Conservation (phyloP, 1,284 basidiomycete species). For the Ceratobasidium sp. region DNA sequence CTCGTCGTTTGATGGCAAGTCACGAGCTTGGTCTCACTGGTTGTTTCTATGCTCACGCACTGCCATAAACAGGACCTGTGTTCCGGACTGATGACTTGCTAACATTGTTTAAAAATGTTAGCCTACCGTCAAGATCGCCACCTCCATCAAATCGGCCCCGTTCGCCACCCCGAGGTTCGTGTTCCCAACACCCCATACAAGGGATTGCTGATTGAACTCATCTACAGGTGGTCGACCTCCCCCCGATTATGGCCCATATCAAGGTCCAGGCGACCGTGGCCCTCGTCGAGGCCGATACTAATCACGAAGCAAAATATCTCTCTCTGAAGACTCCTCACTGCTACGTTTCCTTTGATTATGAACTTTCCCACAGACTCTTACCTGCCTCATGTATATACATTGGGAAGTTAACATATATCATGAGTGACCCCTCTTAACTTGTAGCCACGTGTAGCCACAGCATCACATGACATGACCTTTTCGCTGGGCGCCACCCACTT, state of each 20-base stretch:
- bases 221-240: constrained; percentile 63
- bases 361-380: not conserved
- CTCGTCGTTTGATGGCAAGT: constrained; percentile 80
- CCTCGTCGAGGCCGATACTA: constrained; percentile 21
- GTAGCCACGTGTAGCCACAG: not conserved
- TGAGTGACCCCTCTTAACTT: not conserved
- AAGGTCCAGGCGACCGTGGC: constrained; percentile 56
- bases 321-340: not conserved
- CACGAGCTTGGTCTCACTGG: not conserved
- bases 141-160: constrained; percentile 38
- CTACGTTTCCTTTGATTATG: not conserved
- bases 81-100: constrained; percentile 88
- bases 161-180: constrained; percentile 43
- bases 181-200: not conserved
- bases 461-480: constrained; percentile 6
- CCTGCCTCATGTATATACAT: constrained; percentile 8
- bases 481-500: constrained; percentile 11
- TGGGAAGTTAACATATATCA: not conserved
- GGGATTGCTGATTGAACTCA: not conserved
- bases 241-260: constrained; percentile 74
- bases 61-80: constrained; percentile 67
- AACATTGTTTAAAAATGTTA: constrained; percentile 75
- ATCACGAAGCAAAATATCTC: not conserved
- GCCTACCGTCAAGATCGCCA: constrained; percentile 62
- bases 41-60: constrained; percentile 29